Conservation (phyloP, 176 grass and related monocot genomes). For the Stipa capillata region DNA sequence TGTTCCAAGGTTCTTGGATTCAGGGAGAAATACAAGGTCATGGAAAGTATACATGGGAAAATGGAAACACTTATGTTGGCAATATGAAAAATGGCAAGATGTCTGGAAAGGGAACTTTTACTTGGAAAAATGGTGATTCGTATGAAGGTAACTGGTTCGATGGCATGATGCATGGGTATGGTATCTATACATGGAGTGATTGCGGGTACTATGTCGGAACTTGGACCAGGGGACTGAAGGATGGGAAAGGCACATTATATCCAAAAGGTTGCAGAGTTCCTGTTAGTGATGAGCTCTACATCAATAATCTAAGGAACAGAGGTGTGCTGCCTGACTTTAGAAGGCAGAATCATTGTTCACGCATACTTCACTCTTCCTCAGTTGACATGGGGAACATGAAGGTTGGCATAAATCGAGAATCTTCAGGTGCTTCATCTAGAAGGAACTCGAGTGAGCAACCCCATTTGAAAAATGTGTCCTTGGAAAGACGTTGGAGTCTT, state of each 20-base stretch:
- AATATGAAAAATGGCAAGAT: conserved; percentile 91
- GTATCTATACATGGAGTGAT: conserved; percentile 77
- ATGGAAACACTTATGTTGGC: conserved; percentile 67
- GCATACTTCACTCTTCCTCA: conserved; percentile 66
- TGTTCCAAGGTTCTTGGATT: conserved; percentile 92
- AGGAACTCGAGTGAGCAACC: conserved; percentile 34
- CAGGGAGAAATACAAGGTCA: conserved; percentile 79
- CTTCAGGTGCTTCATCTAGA: conserved; percentile 28
- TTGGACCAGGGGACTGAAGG: conserved; percentile 94
- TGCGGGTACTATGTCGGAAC: conserved; percentile 80
- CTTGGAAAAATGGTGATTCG: conserved; percentile 85
- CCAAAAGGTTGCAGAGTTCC: conserved; percentile 81
- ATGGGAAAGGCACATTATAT: conserved; percentile 92
- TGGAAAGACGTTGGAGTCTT: conserved; percentile 93
- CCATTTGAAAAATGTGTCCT: conserved; percentile 50
- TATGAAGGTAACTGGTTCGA: conserved; percentile 94
- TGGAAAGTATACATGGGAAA: conserved; percentile 82
- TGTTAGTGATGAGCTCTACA: conserved; percentile 53
- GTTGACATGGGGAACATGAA: conserved; percentile 85
- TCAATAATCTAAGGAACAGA: conserved; percentile 65
- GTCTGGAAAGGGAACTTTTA: conserved; percentile 81
- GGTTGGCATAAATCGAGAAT: conserved; percentile 29
- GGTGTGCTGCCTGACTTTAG: conserved; percentile 72
- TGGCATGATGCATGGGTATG: conserved; percentile 83
- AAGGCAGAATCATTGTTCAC: conserved; percentile 61